phyloP scores from a whole-genome alignment of 495 filamentous ascomycete species.

The Daldinia decipiens region DNA sequence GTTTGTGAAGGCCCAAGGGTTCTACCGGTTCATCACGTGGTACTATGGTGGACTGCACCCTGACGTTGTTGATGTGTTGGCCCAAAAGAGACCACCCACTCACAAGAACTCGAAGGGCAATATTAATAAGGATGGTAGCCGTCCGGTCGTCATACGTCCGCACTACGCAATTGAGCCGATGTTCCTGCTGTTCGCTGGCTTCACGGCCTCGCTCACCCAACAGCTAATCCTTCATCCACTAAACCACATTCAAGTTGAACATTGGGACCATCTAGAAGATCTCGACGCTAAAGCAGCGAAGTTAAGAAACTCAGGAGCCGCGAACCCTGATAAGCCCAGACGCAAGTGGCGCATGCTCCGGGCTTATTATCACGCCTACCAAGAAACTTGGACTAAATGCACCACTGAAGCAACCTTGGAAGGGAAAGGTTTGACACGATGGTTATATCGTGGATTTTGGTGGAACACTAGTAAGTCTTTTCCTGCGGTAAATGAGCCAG shows the following conservation, averaged over 20 bases:
- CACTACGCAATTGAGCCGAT: slow-evolving; percentile 87
- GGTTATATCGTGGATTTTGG: slow-evolving; percentile 82
- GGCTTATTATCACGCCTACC: slow-evolving; percentile 79
- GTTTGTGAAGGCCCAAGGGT: slow-evolving; percentile 84
- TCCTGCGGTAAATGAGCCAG: neutral
- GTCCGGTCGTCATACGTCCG: slow-evolving; percentile 72
- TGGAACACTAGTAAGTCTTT: slow-evolving; percentile 63
- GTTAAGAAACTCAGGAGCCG: slow-evolving; percentile 46
- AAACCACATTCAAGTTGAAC: slow-evolving; percentile 75
- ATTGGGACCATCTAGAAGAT: slow-evolving; percentile 81
- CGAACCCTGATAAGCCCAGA: slow-evolving; percentile 42
- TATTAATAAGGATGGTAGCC: slow-evolving; percentile 28
- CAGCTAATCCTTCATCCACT: slow-evolving; percentile 84
- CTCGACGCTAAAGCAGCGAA: slow-evolving; percentile 71
- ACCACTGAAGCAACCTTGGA: slow-evolving; percentile 66
- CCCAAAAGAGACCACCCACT: slow-evolving; percentile 49
- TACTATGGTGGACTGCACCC: slow-evolving; percentile 73
- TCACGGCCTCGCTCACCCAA: slow-evolving; percentile 78
- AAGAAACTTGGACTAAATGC: slow-evolving; percentile 78
- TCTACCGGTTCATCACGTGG: slow-evolving; percentile 80
- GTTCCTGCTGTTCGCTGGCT: slow-evolving; percentile 81
- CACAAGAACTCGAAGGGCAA: slow-evolving; percentile 17
- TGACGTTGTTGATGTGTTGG: slow-evolving; percentile 55
- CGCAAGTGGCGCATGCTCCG: slow-evolving; percentile 64
- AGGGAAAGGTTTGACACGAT: slow-evolving; percentile 70